phyloP scores from a whole-genome alignment of 2,329 filamentous ascomycete species.

The Eurotiales sp. region DNA sequence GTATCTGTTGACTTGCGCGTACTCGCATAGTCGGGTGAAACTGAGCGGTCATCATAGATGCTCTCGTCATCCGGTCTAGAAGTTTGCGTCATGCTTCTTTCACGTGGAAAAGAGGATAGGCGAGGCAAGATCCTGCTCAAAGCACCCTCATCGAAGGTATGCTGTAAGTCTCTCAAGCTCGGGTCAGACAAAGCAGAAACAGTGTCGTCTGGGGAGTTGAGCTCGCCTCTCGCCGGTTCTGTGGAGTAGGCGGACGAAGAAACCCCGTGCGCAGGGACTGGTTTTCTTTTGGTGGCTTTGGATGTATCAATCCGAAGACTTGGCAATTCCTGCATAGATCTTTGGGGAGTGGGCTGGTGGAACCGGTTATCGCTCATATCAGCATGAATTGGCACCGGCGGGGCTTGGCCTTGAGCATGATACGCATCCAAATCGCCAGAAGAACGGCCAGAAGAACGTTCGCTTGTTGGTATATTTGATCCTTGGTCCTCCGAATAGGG shows the following conservation, averaged over 20 bases:
- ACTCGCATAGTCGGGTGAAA: conserved; percentile 76
- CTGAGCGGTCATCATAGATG: conserved; percentile 60
- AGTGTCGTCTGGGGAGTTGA: conserved; percentile 13
- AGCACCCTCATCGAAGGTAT: conserved; percentile 47
- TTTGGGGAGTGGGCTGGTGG: neutral
- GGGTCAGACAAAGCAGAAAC: conserved; percentile 29
- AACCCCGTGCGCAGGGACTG: conserved; percentile 41
- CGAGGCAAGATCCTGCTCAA: conserved; percentile 47
- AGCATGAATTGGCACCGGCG: conserved; percentile 13
- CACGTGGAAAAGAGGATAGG: conserved; percentile 23
- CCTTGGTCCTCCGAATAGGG: conserved; percentile 12
- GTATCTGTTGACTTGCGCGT: conserved; percentile 54
- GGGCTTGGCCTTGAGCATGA: conserved; percentile 5
- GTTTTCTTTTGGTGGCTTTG: conserved; percentile 51
- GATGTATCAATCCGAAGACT: conserved; percentile 35
- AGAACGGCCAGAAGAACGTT: conserved; percentile 14
- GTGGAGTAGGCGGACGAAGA: conserved; percentile 18
- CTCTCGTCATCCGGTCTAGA: conserved; percentile 33
- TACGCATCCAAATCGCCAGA: neutral
- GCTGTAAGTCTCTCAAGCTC: conserved; percentile 38
- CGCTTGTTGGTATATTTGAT: neutral
- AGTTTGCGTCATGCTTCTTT: conserved; percentile 10
- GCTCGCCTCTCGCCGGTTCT: conserved; percentile 5
- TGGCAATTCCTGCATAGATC: neutral
- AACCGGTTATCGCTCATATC: neutral